Conservation (phyloP, 225 moss, liverwort and hornwort species). For the Bryoerythrophyllum caledonicum region DNA sequence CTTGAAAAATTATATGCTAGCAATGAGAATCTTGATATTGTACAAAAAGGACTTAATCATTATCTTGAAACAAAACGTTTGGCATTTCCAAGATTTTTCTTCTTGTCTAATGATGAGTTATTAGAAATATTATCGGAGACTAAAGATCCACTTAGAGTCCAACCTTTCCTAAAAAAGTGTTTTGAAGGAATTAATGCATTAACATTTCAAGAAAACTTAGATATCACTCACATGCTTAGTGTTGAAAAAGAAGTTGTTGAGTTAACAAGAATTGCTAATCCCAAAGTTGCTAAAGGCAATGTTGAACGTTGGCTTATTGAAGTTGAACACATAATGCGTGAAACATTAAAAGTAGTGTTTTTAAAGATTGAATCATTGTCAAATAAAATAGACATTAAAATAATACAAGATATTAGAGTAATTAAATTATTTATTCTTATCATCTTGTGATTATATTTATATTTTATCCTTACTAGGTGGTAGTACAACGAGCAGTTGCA, state of each 20-base stretch:
- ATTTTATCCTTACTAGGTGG: conserved; percentile 34
- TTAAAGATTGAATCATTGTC: fast-evolving
- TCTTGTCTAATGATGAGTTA: conserved; percentile 85
- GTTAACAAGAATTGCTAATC: conserved; percentile 68
- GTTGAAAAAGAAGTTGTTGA: conserved; percentile 76
- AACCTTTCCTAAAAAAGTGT: conserved; percentile 86
- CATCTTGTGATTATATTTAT: too few relatives aligned
- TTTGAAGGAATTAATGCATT: conserved; percentile 85
- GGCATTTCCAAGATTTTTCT: conserved; percentile 88
- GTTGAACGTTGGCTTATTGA: conserved; percentile 84
- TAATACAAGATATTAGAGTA: too few relatives aligned
- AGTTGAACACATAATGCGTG: conserved; percentile 84
- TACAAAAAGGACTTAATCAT: conserved; percentile 85
- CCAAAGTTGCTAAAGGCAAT: conserved; percentile 76
- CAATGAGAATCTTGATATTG: conserved; percentile 77
- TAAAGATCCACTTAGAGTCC: conserved; percentile 79
- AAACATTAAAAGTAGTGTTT: conserved; percentile 58
- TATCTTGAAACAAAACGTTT: conserved; percentile 91
- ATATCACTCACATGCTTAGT: conserved; percentile 77
- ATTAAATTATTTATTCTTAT: background rate
- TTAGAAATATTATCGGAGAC: conserved; percentile 87
- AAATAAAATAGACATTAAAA: background rate
- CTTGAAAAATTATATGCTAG: conserved; percentile 47
- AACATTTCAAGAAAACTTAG: conserved; percentile 67
- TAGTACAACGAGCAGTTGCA: conserved; percentile 57